Percentiles rank a stretch among this genome's conserved stretches.
These are phyloP conservation scores for Cytospora paraplurivora DNA, from an alignment of 2,329 filamentous ascomycete species.

Conservation along the genomic window DNA sequence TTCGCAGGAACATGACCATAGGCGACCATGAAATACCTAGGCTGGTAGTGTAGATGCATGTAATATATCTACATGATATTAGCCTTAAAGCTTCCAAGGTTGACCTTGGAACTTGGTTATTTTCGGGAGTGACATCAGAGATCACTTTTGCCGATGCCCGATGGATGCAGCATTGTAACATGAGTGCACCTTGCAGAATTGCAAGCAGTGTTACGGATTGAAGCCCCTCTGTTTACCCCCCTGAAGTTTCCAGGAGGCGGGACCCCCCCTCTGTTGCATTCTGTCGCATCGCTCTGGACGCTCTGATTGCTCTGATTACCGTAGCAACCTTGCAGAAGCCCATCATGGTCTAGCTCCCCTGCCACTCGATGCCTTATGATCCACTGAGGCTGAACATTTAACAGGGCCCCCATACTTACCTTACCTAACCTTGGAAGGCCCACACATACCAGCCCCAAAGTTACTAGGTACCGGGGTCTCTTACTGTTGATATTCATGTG, in stretches of 20 bases:
- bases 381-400: constrained; percentile 24
- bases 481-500: background rate
- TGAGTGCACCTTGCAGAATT: background rate
- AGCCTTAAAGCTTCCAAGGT: background rate
- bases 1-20: no score
- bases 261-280: background rate
- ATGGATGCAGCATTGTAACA: constrained; percentile 3
- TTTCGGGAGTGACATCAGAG: constrained; percentile 17
- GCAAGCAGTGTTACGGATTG: background rate
- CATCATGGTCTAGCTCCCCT: background rate
- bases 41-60: no score
- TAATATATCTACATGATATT: no score
- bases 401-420: constrained; percentile 13
- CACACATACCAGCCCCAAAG: no score
- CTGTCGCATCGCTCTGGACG: no score
- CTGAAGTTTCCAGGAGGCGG: background rate
- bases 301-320: background rate
- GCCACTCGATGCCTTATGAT: constrained; percentile 1
- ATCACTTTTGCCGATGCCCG: background rate
- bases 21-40: no score
- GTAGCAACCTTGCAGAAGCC: background rate
- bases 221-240: background rate
- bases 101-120: constrained; percentile 13
- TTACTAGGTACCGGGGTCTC: background rate
- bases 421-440: background rate